phyloP scores from a whole-genome alignment of 2,329 filamentous ascomycete species.

The Ceratocystis albifundus region DNA sequence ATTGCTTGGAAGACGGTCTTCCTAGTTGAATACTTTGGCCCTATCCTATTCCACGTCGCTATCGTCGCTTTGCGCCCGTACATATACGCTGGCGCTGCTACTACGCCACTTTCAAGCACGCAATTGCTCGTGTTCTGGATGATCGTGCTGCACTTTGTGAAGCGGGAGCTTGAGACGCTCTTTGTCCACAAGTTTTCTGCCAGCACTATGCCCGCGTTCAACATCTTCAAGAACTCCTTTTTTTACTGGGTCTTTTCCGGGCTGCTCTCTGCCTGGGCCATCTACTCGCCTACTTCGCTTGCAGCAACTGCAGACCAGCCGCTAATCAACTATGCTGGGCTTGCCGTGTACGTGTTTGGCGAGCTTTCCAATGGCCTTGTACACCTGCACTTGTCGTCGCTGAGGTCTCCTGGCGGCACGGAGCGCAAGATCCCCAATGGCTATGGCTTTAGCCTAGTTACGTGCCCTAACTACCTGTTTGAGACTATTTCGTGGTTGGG shows the following conservation, averaged over 20 bases:
- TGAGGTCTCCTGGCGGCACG: conserved; percentile 68
- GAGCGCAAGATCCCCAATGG: conserved; percentile 81
- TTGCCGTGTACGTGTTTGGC: conserved; percentile 62
- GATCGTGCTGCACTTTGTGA: conserved; percentile 74
- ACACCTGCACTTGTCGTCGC: conserved; percentile 64
- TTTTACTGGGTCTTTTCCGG: conserved; percentile 90
- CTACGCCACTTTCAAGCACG: conserved; percentile 46
- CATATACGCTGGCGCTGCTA: conserved; percentile 37
- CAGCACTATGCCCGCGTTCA: conserved; percentile 80
- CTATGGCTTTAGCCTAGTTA: conserved; percentile 74
- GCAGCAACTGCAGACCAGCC: conserved; percentile 44
- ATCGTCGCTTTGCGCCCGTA: conserved; percentile 61
- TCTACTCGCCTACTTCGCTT: conserved; percentile 65
- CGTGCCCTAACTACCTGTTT: conserved; percentile 95
- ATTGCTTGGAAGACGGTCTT: conserved; percentile 90
- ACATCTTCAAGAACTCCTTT: conserved; percentile 88
- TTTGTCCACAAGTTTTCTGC: conserved; percentile 92
- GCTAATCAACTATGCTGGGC: conserved; percentile 51
- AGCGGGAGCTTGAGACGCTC: conserved; percentile 88
- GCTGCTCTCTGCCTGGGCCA: conserved; percentile 67
- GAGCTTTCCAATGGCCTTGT: conserved; percentile 71
- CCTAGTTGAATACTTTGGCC: conserved; percentile 87
- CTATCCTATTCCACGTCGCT: conserved; percentile 73
- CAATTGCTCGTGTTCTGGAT: conserved; percentile 66
- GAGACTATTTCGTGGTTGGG: conserved; percentile 81